These are phyloP conservation scores for Trichoderma semiorbis DNA, from an alignment of 2,329 filamentous ascomycete species.

Conservation along the genomic window DNA sequence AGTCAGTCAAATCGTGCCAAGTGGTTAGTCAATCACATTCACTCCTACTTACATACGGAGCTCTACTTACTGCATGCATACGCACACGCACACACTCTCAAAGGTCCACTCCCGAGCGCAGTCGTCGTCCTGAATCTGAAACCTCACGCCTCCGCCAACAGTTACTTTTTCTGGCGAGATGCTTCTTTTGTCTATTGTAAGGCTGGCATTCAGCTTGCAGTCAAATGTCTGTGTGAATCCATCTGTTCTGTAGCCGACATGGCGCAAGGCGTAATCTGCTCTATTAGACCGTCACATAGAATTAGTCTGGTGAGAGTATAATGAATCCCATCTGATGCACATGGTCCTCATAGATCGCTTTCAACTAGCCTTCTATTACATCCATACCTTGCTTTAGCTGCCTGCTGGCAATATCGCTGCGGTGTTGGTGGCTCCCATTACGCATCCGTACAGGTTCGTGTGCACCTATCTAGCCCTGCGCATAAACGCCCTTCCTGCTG, in stretches of 20 bases:
- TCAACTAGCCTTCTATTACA: background rate
- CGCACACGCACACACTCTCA: background rate
- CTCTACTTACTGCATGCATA: background rate
- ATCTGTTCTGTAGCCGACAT: background rate
- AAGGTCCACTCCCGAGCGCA: background rate
- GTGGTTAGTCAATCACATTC: background rate
- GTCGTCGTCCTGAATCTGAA: background rate
- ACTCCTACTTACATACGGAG: background rate
- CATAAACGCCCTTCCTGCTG: background rate
- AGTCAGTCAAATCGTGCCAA: background rate
- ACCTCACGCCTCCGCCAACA: background rate
- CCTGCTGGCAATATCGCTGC: background rate
- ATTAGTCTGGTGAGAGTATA: background rate
- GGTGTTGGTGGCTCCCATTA: background rate
- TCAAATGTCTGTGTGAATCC: background rate
- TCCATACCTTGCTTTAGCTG: background rate
- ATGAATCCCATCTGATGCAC: background rate
- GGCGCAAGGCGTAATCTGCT: background rate
- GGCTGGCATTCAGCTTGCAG: background rate
- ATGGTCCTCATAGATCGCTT: background rate
- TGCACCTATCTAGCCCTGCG: background rate
- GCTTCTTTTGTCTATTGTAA: background rate
- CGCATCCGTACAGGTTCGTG: background rate
- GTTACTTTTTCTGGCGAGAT: background rate
- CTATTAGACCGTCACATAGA: background rate